phyloP scores from a whole-genome alignment of 441 rosid species.

The Pelargonium fulgidum region DNA sequence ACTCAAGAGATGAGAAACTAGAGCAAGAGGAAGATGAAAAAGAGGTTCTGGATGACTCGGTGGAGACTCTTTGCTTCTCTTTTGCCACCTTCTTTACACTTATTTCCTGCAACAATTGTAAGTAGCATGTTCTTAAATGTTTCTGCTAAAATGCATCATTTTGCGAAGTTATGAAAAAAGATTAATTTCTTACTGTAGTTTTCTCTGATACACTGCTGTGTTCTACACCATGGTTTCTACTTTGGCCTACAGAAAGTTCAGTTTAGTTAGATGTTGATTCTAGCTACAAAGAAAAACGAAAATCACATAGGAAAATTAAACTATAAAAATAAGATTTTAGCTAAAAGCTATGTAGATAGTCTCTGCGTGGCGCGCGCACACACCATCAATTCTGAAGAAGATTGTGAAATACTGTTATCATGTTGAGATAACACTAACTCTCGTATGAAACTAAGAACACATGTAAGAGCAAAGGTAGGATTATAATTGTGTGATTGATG shows the following conservation, averaged over 20 bases:
- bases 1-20: slow-evolving; percentile 56
- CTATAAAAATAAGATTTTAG: neutral
- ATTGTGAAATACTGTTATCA: neutral
- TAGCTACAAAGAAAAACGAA: neutral
- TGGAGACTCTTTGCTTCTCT: slow-evolving; percentile 52
- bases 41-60: slow-evolving; percentile 66
- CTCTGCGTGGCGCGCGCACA: neutral
- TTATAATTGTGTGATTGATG: neutral
- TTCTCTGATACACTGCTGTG: slow-evolving; percentile 30
- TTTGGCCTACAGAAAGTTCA: slow-evolving; percentile 43
- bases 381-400: neutral
- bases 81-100: slow-evolving; percentile 39
- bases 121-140: slow-evolving; percentile 16
- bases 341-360: neutral
- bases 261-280: neutral
- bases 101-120: slow-evolving; percentile 57
- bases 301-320: neutral
- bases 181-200: slow-evolving; percentile 40
- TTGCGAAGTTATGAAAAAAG: neutral
- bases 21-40: slow-evolving; percentile 75
- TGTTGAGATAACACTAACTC: neutral
- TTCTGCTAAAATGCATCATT: neutral
- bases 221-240: slow-evolving; percentile 31
- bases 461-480: neutral
- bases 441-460: neutral